Evolutionary conservation across 2,329 filamentous ascomycete species (phyloP).

Genomic region (Penicillium griseofulvum): DNA sequence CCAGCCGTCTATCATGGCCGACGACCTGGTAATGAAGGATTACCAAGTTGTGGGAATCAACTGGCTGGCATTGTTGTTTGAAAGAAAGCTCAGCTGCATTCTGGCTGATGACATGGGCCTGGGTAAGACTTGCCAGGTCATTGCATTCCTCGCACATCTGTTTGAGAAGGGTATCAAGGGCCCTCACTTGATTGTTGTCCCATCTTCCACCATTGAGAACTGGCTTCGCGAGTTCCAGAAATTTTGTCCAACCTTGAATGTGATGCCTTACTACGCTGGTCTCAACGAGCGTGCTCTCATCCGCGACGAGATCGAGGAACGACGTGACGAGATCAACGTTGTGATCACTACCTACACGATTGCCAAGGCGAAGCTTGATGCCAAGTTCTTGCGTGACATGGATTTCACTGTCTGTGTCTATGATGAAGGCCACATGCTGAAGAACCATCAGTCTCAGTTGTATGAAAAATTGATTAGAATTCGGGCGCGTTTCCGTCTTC

Average conservation of each 20-base stretch:
- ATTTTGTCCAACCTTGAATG: constrained; percentile 74
- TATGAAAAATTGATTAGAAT: constrained; percentile 79
- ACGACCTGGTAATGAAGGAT: constrained; percentile 76
- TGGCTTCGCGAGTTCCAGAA: constrained; percentile 88
- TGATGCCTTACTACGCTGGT: constrained; percentile 70
- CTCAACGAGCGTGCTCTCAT: constrained; percentile 67
- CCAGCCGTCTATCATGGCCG: constrained; percentile 76
- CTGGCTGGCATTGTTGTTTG: constrained; percentile 84
- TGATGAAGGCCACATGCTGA: constrained; percentile 91
- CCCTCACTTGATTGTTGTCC: constrained; percentile 82
- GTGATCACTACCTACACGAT: constrained; percentile 72
- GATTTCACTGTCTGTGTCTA: constrained; percentile 67
- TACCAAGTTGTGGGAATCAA: constrained; percentile 95
- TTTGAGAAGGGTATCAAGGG: constrained; percentile 67
- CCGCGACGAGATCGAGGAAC: constrained; percentile 63
- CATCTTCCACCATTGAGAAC: constrained; percentile 90
- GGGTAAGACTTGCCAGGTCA: constrained; percentile 96
- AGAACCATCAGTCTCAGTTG: constrained; percentile 78
- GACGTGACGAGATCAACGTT: constrained; percentile 64
- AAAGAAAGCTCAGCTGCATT: constrained; percentile 78
- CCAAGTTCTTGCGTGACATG: constrained; percentile 60
- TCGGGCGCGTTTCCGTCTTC: constrained; percentile 74
- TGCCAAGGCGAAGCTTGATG: constrained; percentile 60
- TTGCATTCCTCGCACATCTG: constrained; percentile 83
- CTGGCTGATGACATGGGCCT: constrained; percentile 95